These are phyloP conservation scores for Gomphus bonarii DNA, from an alignment of 1,284 basidiomycete genomes.

Conservation along the genomic window DNA sequence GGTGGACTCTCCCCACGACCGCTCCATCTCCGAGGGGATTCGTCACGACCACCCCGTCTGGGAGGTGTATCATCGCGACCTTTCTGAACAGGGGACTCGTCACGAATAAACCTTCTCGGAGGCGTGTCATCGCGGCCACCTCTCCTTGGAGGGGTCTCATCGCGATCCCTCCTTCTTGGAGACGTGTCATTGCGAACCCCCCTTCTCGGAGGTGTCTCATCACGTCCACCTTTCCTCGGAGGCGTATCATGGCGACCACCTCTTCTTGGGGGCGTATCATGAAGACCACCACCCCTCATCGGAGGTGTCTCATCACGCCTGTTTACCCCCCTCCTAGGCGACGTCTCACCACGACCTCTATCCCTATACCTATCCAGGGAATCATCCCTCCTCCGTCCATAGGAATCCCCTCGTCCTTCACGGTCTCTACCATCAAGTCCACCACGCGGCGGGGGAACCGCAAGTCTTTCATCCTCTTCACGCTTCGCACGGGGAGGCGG, in stretches of 20 bases:
- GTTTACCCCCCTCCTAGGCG: not conserved
- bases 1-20: slow-evolving; percentile 9
- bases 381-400: slow-evolving; percentile 21
- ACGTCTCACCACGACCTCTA: not conserved
- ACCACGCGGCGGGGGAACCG: not conserved
- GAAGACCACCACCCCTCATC: not conserved
- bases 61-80: not conserved
- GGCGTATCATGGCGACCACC: not conserved
- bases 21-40: not conserved
- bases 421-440: slow-evolving; percentile 14
- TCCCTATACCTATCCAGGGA: slow-evolving; percentile 6
- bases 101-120: not conserved
- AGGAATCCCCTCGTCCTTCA: slow-evolving; percentile 20
- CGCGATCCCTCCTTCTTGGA: slow-evolving; percentile 2
- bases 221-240: slow-evolving; percentile 7
- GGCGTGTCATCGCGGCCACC: not conserved
- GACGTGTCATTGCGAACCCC: slow-evolving; percentile 3
- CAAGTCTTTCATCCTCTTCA: not conserved
- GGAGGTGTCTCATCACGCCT: slow-evolving; percentile 4
- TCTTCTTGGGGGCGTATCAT: no score
- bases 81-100: no score
- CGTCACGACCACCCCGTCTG: not conserved
- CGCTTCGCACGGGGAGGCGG: slow-evolving; percentile 18
- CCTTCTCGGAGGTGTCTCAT: slow-evolving; percentile 13
- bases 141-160: slow-evolving; percentile 13